These are phyloP conservation scores for Epichloe sp. DNA, from an alignment of 2,329 filamentous ascomycete species.

Conservation along the genomic window DNA sequence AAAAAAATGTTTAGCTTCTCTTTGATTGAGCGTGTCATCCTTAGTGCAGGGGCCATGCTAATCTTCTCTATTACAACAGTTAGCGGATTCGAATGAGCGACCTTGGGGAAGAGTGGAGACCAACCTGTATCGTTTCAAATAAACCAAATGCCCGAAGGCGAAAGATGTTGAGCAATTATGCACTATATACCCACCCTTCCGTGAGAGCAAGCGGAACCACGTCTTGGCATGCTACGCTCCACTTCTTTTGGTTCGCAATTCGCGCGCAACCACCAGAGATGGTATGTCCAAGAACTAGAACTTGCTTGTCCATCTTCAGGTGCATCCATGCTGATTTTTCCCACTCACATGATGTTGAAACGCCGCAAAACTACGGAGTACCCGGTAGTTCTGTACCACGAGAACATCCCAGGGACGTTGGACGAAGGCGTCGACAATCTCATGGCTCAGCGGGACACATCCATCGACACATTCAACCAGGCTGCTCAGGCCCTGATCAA, in stretches of 20 bases:
- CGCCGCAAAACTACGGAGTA: neutral
- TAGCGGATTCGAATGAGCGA: constrained; percentile 1
- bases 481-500: neutral
- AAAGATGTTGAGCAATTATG: rapidly evolving
- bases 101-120: neutral
- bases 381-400: neutral
- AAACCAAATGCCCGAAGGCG: constrained; percentile 8
- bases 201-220: too few relatives aligned
- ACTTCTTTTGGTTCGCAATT: too few relatives aligned
- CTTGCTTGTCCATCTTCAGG: too few relatives aligned
- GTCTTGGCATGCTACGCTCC: too few relatives aligned
- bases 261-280: too few relatives aligned
- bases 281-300: too few relatives aligned
- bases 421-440: neutral
- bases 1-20: constrained; percentile 6
- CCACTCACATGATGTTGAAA: neutral
- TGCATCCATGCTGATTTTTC: too few relatives aligned
- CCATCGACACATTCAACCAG: neutral
- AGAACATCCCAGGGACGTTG: neutral
- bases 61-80: constrained; percentile 49
- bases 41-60: constrained; percentile 80
- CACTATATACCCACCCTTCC: neutral
- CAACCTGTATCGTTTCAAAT: constrained; percentile 8
- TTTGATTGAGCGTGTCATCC: constrained; percentile 41
- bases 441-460: neutral